Evolutionary conservation across 495 filamentous ascomycete genomes (phyloP).

Genomic region (Xylaria nigripes): DNA sequence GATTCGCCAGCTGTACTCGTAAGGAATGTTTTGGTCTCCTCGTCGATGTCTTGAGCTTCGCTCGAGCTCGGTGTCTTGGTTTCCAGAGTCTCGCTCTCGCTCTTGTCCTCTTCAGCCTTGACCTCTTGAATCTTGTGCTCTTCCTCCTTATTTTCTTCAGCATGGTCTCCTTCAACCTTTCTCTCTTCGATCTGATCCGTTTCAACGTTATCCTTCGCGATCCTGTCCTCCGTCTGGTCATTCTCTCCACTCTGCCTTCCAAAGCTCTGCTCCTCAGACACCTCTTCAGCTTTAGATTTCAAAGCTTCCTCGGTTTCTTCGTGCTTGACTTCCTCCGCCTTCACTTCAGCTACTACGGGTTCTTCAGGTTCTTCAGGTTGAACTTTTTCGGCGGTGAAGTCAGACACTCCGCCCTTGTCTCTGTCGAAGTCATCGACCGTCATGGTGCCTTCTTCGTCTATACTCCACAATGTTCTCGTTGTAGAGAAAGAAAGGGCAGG

Average conservation of each 20-base stretch:
- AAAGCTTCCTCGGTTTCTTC: conserved; percentile 13
- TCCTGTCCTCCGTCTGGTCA: too few relatives aligned
- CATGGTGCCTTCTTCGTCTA: conserved; percentile 44
- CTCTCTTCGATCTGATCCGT: background rate
- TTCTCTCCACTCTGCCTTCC: too few relatives aligned
- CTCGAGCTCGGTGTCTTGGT: background rate
- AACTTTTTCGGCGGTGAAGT: background rate
- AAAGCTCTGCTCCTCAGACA: too few relatives aligned
- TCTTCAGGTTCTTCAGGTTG: conserved; percentile 23
- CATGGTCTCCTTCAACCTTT: background rate
- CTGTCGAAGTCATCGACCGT: conserved; percentile 26
- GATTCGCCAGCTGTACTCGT: conserved; percentile 53
- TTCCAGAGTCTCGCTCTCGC: background rate
- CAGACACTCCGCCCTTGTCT: conserved; percentile 5
- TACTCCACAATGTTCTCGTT: conserved; percentile 39
- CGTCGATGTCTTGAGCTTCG: conserved; percentile 9
- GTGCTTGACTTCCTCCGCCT: conserved; percentile 11
- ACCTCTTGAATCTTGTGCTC: background rate
- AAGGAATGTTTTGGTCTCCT: conserved; percentile 35
- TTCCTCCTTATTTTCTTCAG: conserved; percentile 1
- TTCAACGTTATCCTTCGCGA: background rate
- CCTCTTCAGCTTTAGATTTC: conserved; percentile 8
- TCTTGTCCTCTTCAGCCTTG: conserved; percentile 4
- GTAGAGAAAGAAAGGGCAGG: conserved; percentile 29
- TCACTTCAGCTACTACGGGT: conserved; percentile 12